Conservation (phyloP, 768 basidiomycete genomes). For the Cyclocybe cylindracea region DNA sequence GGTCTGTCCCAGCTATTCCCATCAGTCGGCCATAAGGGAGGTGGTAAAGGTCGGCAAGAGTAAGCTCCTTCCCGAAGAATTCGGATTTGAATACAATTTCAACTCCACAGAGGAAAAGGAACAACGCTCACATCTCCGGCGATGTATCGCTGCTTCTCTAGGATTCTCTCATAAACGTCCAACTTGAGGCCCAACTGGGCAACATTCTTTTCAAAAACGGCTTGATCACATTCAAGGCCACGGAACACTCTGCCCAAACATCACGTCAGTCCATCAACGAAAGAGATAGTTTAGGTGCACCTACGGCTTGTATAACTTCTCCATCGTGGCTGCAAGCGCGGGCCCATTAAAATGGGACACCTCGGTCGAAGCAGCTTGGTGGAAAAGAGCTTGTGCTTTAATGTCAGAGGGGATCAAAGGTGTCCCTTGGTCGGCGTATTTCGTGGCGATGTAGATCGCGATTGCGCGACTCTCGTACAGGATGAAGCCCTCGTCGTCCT, state of each 20-base stretch:
- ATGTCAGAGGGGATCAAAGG: conserved; percentile 43
- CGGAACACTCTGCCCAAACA: too few species aligned
- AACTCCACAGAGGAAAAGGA: not conserved
- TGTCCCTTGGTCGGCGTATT: conserved; percentile 47
- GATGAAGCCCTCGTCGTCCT: conserved; percentile 56
- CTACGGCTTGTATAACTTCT: conserved; percentile 50
- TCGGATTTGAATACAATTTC: not conserved
- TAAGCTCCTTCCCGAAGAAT: conserved; percentile 31
- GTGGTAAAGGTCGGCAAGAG: conserved; percentile 47
- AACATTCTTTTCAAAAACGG: too few species aligned
- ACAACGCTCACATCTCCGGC: too few species aligned
- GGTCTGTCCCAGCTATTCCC: conserved; percentile 17
- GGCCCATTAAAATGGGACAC: conserved; percentile 41
- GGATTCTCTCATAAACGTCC: too few species aligned
- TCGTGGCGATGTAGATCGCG: conserved; percentile 48
- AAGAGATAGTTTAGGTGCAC: conserved; percentile 8
- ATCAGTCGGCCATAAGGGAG: conserved; percentile 36
- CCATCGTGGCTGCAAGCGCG: conserved; percentile 32
- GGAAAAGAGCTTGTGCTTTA: conserved; percentile 35
- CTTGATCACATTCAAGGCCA: too few species aligned
- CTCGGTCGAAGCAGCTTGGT: conserved; percentile 47
- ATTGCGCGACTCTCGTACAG: conserved; percentile 61
- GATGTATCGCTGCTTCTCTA: too few species aligned
- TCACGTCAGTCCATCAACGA: too few species aligned
- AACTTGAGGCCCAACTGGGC: too few species aligned